Percentiles rank a stretch among this genome's conserved stretches.
Conservation (phyloP, 176 grass and related monocot genomes). For the Pontederia crassipes region DNA sequence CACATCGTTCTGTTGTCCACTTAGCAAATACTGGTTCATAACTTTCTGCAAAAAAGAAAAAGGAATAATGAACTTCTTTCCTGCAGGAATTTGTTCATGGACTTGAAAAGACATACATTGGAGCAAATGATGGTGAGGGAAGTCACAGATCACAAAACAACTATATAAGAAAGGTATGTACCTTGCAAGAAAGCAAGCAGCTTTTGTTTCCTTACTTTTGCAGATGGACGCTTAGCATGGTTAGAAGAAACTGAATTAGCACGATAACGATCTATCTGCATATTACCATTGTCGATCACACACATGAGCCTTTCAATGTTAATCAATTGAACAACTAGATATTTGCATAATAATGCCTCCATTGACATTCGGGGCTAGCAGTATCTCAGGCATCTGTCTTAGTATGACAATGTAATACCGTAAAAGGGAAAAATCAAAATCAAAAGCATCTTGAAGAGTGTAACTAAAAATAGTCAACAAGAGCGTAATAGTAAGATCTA, state of each 20-base stretch:
- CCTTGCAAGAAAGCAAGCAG: conserved; percentile 70
- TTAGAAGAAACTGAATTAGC: conserved; percentile 34
- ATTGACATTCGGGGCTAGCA: too few relatives aligned
- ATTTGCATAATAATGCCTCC: too few relatives aligned
- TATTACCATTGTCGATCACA: conserved; percentile 5
- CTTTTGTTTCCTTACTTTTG: conserved; percentile 90
- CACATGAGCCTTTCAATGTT: too few relatives aligned
- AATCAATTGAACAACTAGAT: too few relatives aligned
- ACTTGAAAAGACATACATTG: conserved; percentile 13
- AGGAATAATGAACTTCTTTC: conserved; percentile 5
- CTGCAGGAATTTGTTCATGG: not conserved
- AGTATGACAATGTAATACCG: too few relatives aligned
- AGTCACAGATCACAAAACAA: not conserved
- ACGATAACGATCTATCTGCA: conserved; percentile 77
- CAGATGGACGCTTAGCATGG: conserved; percentile 59
- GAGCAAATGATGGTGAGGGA: conserved; percentile 2
- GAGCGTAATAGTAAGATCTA: too few relatives aligned
- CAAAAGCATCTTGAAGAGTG: too few relatives aligned
- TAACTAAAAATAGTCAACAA: too few relatives aligned
- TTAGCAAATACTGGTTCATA: conserved; percentile 79
- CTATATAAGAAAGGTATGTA: conserved; percentile 19
- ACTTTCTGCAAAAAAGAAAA: conserved; percentile 49
- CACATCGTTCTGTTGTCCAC: conserved; percentile 99
- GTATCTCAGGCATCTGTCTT: too few relatives aligned
- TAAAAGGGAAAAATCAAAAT: too few relatives aligned